Conservation (phyloP, 2,329 filamentous ascomycete species). For the Aspergillus ruber region DNA sequence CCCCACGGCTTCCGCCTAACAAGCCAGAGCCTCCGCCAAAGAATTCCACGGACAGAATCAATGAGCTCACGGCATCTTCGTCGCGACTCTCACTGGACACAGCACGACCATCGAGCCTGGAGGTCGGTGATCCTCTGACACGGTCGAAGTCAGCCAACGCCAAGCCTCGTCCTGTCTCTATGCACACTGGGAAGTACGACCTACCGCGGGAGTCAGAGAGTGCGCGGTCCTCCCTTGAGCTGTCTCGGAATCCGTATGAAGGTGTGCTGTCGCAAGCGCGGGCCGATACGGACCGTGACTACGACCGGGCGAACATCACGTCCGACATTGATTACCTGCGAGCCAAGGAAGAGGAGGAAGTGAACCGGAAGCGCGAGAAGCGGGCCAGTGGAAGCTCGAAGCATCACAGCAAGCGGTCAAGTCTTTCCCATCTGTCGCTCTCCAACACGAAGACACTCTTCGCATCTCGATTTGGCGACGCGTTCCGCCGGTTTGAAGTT, state of each 20-base stretch:
- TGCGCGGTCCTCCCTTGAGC: slow-evolving; percentile 37
- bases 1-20: slow-evolving; percentile 23
- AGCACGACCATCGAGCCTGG: slow-evolving; percentile 57
- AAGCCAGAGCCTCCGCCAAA: slow-evolving; percentile 46
- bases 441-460: slow-evolving; percentile 74
- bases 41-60: slow-evolving; percentile 42
- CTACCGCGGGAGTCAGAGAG: slow-evolving; percentile 72
- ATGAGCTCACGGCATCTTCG: slow-evolving; percentile 51
- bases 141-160: slow-evolving; percentile 59
- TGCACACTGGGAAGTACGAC: slow-evolving; percentile 75
- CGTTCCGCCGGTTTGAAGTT: slow-evolving; percentile 83
- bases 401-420: slow-evolving; percentile 61
- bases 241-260: slow-evolving; percentile 29
- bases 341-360: slow-evolving; percentile 62
- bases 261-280: slow-evolving; percentile 29
- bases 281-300: slow-evolving; percentile 28
- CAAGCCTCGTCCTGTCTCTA: slow-evolving; percentile 69
- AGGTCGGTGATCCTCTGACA: slow-evolving; percentile 51
- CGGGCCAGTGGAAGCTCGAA: slow-evolving; percentile 53
- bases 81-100: slow-evolving; percentile 66
- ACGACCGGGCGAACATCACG: slow-evolving; percentile 53
- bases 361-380: slow-evolving; percentile 50
- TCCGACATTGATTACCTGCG: slow-evolving; percentile 80
- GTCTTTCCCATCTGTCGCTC: slow-evolving; percentile 61
- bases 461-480: slow-evolving; percentile 85